Base-by-base conservation (phyloP, 2,329 filamentous ascomycete genomes). In the Thyridium curvatum region DNA sequence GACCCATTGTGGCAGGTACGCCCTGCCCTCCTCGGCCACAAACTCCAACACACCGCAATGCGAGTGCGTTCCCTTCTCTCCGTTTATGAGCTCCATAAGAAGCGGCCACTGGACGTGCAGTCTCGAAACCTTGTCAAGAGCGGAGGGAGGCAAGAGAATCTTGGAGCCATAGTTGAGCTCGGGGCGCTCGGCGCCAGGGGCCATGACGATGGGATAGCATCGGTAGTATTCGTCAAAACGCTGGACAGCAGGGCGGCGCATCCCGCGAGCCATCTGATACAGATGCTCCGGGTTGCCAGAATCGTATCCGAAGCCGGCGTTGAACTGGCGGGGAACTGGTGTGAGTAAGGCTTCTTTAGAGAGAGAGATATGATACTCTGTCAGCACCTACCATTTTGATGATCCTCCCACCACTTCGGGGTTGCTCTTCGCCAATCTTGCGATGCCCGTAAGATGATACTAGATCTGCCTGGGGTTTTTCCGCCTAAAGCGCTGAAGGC, bases 151-250 rank as follows among this genome's bases (percentile, higher is more conserved):
- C 46, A 98, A 81, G 58, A 98, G 87, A 53, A 98, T 91, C 71
- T 98, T 98, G 64, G 91, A 94, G 50, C 93, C 93, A 58, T 93
- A 90, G 70, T 97, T 97, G 45, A 94, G 82, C 50, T 90, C 84
- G 38, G 86, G 84, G 49, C 93, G 79, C 54, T 96, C 90, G 30
- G 87, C 79, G 3, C 91, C 90, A 12, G 90, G 88, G 46, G 94
- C 80, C 90, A 98, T 97, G 52, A 84, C 82, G 53, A 96, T 77
- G 32, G 93, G 93, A 57, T 97, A 98, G 71, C 90, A 96, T 54
- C 93, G 84, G 66, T 96, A 97, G 69, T 95, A 97, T 64, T 98
- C 93, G 63, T 98, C 91, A 68, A 98, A 98, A 44, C 90, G 86
- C 52, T 88, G 85, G 38, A 69, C 51, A 65, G 71, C 53, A 60